phyloP scores from a whole-genome alignment of 495 filamentous ascomycete genomes.

The Hypomontagnella submonticulosa region DNA sequence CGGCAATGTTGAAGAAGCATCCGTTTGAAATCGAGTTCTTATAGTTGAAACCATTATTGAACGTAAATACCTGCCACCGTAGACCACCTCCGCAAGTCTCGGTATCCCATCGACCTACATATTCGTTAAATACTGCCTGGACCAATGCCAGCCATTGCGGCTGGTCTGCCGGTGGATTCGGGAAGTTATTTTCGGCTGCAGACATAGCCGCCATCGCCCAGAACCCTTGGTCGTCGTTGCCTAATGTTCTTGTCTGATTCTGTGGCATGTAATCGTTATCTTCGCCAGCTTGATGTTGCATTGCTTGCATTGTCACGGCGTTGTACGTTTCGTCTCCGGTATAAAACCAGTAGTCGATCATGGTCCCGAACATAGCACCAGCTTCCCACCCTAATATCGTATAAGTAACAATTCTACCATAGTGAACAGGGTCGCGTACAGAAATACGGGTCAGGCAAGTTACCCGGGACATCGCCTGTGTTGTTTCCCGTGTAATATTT shows the following conservation, averaged over 20 bases:
- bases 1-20: conserved; percentile 83
- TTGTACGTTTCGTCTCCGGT: conserved; percentile 82
- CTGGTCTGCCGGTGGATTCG: conserved; percentile 68
- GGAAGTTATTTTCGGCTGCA: conserved; percentile 82
- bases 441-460: conserved; percentile 80
- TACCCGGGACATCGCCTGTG: conserved; percentile 76
- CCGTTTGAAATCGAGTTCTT: conserved; percentile 85
- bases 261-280: conserved; percentile 78
- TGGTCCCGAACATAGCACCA: conserved; percentile 77
- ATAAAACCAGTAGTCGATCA: conserved; percentile 87
- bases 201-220: conserved; percentile 87
- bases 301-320: conserved; percentile 70
- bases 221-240: conserved; percentile 90
- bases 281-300: conserved; percentile 76
- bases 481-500: conserved; percentile 76
- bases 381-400: conserved; percentile 72
- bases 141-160: conserved; percentile 83
- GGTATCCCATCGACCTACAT: conserved; percentile 74
- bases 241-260: conserved; percentile 80
- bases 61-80: conserved; percentile 85
- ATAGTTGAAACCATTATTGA: conserved; percentile 82
- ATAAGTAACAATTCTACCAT: conserved; percentile 15
- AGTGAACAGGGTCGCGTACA: conserved; percentile 51
- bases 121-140: conserved; percentile 81
- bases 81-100: conserved; percentile 78